phyloP scores from a whole-genome alignment of 805 yeast genomes.

The Schizosaccharomyces octosporus region DNA sequence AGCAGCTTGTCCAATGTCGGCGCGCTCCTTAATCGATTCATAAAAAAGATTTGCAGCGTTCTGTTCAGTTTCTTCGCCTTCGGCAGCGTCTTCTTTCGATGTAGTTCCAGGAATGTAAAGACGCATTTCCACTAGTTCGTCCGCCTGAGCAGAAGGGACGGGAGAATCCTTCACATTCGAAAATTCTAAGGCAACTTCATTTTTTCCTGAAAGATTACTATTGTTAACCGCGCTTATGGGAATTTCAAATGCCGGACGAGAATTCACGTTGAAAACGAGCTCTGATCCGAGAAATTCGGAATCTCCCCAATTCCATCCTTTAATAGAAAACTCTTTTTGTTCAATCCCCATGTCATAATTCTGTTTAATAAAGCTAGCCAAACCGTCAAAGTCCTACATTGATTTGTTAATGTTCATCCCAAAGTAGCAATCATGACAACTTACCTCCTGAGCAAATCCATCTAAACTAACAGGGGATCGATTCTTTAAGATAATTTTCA shows the following conservation, averaged over 20 bases:
- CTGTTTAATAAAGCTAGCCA: conserved; percentile 64
- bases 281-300: conserved; percentile 82
- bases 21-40: conserved; percentile 75
- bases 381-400: conserved; percentile 34
- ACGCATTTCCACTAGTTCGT: conserved; percentile 83
- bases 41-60: conserved; percentile 64
- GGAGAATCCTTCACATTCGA: conserved; percentile 26
- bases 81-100: conserved; percentile 14
- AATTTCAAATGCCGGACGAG: conserved; percentile 74
- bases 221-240: conserved; percentile 64
- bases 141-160: conserved; percentile 41
- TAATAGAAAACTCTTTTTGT: conserved; percentile 65
- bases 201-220: conserved; percentile 71
- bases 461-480: conserved; percentile 69
- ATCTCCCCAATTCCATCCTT: conserved; percentile 99
- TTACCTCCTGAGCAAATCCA: conserved; percentile 53
- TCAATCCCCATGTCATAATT: conserved; percentile 54
- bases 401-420: neutral
- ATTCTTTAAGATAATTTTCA: conserved; percentile 70
- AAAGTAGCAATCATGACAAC: neutral
- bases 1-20: conserved; percentile 79
- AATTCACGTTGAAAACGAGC: conserved; percentile 59
- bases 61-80: conserved; percentile 14
- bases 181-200: conserved; percentile 80
- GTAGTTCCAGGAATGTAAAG: conserved; percentile 73